Conservation (phyloP, 208 protist species). For the Crithidia sp. region DNA sequence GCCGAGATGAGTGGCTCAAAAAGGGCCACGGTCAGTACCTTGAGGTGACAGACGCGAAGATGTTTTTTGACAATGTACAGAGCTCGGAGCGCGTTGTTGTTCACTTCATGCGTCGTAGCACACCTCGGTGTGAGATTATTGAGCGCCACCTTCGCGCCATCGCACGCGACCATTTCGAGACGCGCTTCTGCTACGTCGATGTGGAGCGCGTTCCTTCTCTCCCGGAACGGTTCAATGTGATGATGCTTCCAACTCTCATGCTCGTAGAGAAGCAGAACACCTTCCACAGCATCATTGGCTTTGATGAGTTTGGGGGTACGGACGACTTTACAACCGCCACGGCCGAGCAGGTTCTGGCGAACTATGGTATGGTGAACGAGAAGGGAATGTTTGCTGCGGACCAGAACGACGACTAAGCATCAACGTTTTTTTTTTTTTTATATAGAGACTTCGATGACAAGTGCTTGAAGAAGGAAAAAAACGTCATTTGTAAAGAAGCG, state of each 20-base stretch:
- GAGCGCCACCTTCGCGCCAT: constrained; percentile 85
- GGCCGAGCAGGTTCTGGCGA: constrained; percentile 63
- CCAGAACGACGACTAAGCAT: constrained; percentile 64
- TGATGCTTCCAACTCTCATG: constrained; percentile 93
- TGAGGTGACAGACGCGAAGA: constrained; percentile 76
- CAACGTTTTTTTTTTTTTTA: not conserved
- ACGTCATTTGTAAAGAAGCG: no score
- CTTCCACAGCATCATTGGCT: constrained; percentile 94
- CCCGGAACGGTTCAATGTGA: constrained; percentile 90
- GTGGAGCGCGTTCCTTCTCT: constrained; percentile 88
- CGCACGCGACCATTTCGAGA: constrained; percentile 86
- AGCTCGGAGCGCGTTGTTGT: constrained; percentile 85
- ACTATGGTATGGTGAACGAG: constrained; percentile 90
- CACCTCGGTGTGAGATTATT: constrained; percentile 83
- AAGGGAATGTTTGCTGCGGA: constrained; percentile 91
- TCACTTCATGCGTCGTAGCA: constrained; percentile 92
- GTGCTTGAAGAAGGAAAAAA: no score
- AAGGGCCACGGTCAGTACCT: constrained; percentile 87
- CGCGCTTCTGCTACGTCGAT: constrained; percentile 87
- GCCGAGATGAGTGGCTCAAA: constrained; percentile 73
- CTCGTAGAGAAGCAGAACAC: constrained; percentile 91
- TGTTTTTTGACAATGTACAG: constrained; percentile 87
- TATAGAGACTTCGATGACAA: not conserved
- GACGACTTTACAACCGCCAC: constrained; percentile 89
- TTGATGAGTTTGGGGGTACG: constrained; percentile 91